These are phyloP conservation scores for Mycena epipterygia DNA, from an alignment of 768 basidiomycete species.

Conservation along the genomic window DNA sequence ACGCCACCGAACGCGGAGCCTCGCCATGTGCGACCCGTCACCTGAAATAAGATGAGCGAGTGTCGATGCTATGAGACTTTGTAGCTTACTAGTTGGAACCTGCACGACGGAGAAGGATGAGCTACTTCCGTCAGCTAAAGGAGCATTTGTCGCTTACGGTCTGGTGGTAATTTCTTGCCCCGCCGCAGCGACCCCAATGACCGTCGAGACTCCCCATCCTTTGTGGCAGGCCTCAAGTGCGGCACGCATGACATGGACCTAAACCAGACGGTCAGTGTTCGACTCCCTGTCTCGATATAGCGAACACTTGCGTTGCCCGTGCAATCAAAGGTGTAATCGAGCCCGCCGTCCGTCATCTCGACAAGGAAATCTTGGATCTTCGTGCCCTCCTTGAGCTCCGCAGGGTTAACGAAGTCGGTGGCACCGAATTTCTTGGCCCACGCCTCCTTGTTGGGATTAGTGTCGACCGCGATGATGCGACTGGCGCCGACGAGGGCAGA, in stretches of 20 bases:
- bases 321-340: constrained; percentile 97
- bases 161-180: constrained; percentile 95
- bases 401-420: constrained; percentile 93
- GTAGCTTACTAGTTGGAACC: constrained; percentile 67
- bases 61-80: constrained; percentile 28
- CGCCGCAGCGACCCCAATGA: constrained; percentile 98
- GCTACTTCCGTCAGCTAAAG: not conserved
- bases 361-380: constrained; percentile 91
- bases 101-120: constrained; percentile 34
- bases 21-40: constrained; percentile 95
- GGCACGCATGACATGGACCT: constrained; percentile 94
- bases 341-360: constrained; percentile 95
- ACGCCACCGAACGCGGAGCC: constrained; percentile 98
- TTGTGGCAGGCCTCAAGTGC: constrained; percentile 99
- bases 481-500: constrained; percentile 83
- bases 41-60: constrained; percentile 58
- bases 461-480: constrained; percentile 93
- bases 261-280: not conserved
- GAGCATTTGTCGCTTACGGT: constrained; percentile 65
- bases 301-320: constrained; percentile 81
- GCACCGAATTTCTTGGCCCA: constrained; percentile 97
- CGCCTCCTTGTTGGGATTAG: constrained; percentile 85
- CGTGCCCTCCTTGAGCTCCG: constrained; percentile 77
- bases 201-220: constrained; percentile 96
- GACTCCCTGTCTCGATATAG: constrained; percentile 50